phyloP scores from a whole-genome alignment of 331 rosid species.

The Stylosanthes scabra region DNA sequence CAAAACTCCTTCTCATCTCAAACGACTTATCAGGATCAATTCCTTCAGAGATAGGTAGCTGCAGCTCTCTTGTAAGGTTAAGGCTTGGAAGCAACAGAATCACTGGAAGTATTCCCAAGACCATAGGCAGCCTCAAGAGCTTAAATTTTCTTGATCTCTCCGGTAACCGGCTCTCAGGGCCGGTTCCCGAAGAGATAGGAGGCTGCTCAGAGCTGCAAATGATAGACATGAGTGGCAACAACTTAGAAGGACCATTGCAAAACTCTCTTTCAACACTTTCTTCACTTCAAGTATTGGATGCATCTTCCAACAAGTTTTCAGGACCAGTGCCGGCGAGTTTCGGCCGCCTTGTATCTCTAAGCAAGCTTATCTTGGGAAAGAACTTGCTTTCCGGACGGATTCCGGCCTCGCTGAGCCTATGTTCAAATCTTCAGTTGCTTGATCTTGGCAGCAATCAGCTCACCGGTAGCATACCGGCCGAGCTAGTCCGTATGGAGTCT shows the following conservation, averaged over 20 bases:
- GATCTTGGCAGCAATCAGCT: constrained; percentile 87
- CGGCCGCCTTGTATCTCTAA: constrained; percentile 71
- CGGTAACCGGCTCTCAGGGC: constrained; percentile 70
- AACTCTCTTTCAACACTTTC: constrained; percentile 72
- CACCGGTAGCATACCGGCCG: constrained; percentile 69
- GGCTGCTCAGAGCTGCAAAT: constrained; percentile 76
- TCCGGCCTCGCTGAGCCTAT: constrained; percentile 73
- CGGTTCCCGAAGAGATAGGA: constrained; percentile 83
- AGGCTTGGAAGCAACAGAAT: constrained; percentile 85
- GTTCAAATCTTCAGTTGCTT: constrained; percentile 81
- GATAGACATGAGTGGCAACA: constrained; percentile 83
- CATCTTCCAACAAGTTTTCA: constrained; percentile 64
- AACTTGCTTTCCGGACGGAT: constrained; percentile 78
- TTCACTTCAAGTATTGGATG: constrained; percentile 83
- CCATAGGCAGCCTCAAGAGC: constrained; percentile 66
- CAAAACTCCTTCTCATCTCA: constrained; percentile 81
- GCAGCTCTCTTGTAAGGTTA: constrained; percentile 79
- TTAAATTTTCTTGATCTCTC: constrained; percentile 86
- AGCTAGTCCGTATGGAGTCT: constrained; percentile 64
- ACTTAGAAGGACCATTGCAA: constrained; percentile 72
- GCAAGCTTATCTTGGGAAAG: constrained; percentile 68
- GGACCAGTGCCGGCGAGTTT: constrained; percentile 73
- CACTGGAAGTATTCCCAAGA: constrained; percentile 72
- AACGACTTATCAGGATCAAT: constrained; percentile 92
- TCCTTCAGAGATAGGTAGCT: constrained; percentile 78